Evolutionary conservation across 1,284 basidiomycete genomes (phyloP), one percentile per base, ranked within the genome.

Genomic region (Marasmius sp.): DNA sequence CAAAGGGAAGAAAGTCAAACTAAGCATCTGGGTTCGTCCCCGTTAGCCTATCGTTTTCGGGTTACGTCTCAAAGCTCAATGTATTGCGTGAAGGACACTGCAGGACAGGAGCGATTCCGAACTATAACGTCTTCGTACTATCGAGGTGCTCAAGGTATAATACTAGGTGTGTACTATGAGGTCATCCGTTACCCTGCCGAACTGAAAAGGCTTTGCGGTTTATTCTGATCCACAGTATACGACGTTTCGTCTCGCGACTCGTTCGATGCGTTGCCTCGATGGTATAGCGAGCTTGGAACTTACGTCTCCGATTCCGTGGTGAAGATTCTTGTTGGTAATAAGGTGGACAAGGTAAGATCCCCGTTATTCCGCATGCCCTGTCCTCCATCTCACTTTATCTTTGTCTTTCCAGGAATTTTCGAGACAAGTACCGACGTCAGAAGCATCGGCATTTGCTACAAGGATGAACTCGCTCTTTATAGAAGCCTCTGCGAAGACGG

Each of bases 281-380:
- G 97, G 97, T 95, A 93, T 74, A 87, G 87, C 57, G 97, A 99
- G 74, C 87, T 99, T 10, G 94, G 97, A 71, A 97, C 93, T 27
- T 98, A 98, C 71, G 93, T 96, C 55, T 87, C 88, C 1, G 81
- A 82, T 22, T 88, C 90, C 8, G 93, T 97, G n/a, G 93, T 96
- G 56, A 94, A 95, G 83, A 94, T 98, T 69, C 85, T 99, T 34
- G 95, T 98, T 1, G 91, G 91, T 8, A 99, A 99, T 79, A 99
- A 98, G 77, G 83, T 97, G 5, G 97, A 98, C 80, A 96, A 95
- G 84, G 93, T 90, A 58, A 60, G 77, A 70, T 3, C 14, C 41
- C 34, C 49, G 27, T 56, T 6, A 53, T 34, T 36, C 41, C 20
- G 11, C 52, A 6, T 49, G 50, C 48, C 33, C 37, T 57, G 6